phyloP scores from a whole-genome alignment of 371 early-diverging fungal genomes.

The Lichtheimia corymbifera region DNA sequence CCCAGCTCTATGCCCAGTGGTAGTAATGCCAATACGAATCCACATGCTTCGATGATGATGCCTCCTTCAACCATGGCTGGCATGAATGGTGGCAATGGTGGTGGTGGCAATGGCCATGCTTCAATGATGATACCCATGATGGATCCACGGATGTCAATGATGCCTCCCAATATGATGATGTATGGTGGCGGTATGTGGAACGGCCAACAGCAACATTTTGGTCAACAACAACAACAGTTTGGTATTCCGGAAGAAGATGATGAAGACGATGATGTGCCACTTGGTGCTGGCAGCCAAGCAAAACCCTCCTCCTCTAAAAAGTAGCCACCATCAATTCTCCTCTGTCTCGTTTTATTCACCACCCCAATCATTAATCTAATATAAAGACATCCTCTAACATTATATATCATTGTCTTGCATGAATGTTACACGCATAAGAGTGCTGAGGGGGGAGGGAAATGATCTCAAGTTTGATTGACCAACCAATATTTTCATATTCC shows the following conservation, averaged over 20 bases:
- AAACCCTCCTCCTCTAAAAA: slow-evolving; percentile 3
- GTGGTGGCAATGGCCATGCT: slow-evolving; percentile 8
- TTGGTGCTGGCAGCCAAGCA: slow-evolving; percentile 10
- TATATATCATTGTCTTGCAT: no score
- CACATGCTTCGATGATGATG: slow-evolving; percentile 22
- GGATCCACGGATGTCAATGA: slow-evolving; percentile 31
- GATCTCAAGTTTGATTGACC: no score
- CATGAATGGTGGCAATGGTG: slow-evolving; percentile 22
- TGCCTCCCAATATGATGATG: slow-evolving; percentile 24
- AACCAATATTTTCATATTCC: no score
- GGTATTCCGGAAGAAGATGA: slow-evolving; percentile 24
- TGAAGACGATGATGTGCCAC: slow-evolving; percentile 39
- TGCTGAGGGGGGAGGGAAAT: no score
- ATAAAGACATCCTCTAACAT: no score
- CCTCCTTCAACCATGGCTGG: slow-evolving; percentile 39
- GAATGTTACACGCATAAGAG: no score
- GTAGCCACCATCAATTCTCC: neutral
- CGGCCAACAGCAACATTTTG: slow-evolving; percentile 1
- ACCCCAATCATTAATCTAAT: no score
- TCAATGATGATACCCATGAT: slow-evolving; percentile 31
- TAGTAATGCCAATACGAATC: slow-evolving; percentile 1
- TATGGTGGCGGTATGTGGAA: slow-evolving; percentile 22
- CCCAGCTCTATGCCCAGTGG: slow-evolving; percentile 13
- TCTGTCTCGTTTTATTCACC: no score
- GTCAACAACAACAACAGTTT: no score